Conservation (phyloP, 2,329 filamentous ascomycete species). For the Microsporum canis region DNA sequence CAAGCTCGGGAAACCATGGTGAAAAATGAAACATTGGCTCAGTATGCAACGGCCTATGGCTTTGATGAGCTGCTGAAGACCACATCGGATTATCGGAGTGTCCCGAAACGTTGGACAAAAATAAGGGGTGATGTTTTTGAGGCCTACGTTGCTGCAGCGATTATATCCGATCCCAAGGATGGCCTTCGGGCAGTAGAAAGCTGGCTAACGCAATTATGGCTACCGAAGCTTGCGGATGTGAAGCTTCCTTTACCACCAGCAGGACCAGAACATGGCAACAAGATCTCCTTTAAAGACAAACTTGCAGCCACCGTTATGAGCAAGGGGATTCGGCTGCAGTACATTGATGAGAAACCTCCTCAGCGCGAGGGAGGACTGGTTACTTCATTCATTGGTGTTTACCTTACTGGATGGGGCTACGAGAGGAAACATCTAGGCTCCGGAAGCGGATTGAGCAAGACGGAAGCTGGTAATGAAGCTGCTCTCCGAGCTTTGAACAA, state of each 20-base stretch:
- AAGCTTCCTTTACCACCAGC: constrained; percentile 12
- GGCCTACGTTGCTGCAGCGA: constrained; percentile 70
- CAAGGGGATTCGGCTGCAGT: constrained; percentile 49
- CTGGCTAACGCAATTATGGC: constrained; percentile 71
- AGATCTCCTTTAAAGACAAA: constrained; percentile 41
- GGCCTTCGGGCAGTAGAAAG: constrained; percentile 51
- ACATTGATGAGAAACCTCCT: constrained; percentile 38
- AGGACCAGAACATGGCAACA: constrained; percentile 10
- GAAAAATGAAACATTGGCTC: constrained; percentile 64
- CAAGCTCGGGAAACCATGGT: constrained; percentile 69
- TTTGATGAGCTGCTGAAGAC: constrained; percentile 55
- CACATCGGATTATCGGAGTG: constrained; percentile 36
- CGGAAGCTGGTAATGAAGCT: constrained; percentile 35
- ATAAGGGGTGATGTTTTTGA: constrained; percentile 81
- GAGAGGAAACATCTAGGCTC: constrained; percentile 34
- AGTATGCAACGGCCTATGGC: constrained; percentile 58
- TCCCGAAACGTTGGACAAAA: constrained; percentile 53
- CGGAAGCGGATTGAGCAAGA: constrained; percentile 35
- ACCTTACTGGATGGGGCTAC: constrained; percentile 40
- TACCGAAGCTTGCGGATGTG: constrained; percentile 42
- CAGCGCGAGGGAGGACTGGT: constrained; percentile 28
- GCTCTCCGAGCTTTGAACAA: constrained; percentile 33
- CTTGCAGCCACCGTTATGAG: constrained; percentile 44
- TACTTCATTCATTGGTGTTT: constrained; percentile 36
- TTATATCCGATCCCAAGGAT: constrained; percentile 53